These are phyloP conservation scores for Phaffomyces opuntiae DNA, from an alignment of 805 yeast species.

Conservation along the genomic window DNA sequence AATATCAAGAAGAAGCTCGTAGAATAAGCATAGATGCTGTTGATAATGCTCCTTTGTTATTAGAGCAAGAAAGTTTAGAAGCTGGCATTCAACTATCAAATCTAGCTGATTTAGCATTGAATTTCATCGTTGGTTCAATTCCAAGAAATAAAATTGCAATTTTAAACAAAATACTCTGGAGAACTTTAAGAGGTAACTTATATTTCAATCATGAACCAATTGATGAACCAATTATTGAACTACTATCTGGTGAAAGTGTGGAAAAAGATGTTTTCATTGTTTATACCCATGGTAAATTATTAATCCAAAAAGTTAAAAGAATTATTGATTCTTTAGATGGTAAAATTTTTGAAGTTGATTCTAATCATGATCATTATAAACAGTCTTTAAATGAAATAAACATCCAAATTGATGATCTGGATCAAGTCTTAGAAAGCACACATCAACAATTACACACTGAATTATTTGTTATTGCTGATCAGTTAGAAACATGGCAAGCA, in stretches of 20 bases:
- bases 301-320: conserved; percentile 65
- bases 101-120: conserved; percentile 19
- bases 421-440: conserved; percentile 56
- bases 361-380: conserved; percentile 31
- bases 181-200: conserved; percentile 88
- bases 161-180: conserved; percentile 81
- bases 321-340: conserved; percentile 92
- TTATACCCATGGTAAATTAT: conserved; percentile 82
- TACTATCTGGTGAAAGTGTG: conserved; percentile 45
- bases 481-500: conserved; percentile 68
- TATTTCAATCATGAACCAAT: conserved; percentile 71
- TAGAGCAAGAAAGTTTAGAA: conserved; percentile 32
- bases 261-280: conserved; percentile 81
- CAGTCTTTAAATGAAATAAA: conserved; percentile 22
- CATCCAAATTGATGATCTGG: conserved; percentile 34
- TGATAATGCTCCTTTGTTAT: conserved; percentile 32
- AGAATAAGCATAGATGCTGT: conserved; percentile 29
- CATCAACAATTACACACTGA: conserved; percentile 69
- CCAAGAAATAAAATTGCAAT: conserved; percentile 60
- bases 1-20: conserved; percentile 24
- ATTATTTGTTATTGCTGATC: conserved; percentile 68
- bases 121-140: conserved; percentile 65
- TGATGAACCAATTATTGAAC: conserved; percentile 59
- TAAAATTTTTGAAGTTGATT: conserved; percentile 50
- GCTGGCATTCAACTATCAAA: conserved; percentile 25